phyloP scores from a whole-genome alignment of 2,329 filamentous ascomycete species.

The Fusarium xylarioides region DNA sequence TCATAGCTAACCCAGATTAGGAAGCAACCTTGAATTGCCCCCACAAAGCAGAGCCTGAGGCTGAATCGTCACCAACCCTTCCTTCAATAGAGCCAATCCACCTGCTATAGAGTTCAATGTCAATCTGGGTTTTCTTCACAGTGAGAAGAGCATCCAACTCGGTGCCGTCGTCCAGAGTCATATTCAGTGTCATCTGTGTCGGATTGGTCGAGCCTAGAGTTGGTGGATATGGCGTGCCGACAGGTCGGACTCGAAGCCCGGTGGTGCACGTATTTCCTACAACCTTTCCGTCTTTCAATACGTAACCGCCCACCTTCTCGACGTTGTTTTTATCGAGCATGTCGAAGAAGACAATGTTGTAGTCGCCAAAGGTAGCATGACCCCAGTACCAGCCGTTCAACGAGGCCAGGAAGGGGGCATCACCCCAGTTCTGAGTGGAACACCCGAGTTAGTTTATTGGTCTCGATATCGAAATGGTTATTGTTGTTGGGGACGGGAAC shows the following conservation, averaged over 20 bases:
- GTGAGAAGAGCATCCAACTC: not conserved
- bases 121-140: not conserved
- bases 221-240: not conserved
- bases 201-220: not conserved
- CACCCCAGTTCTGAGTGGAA: not conserved
- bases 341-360: not conserved
- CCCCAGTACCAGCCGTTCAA: not conserved
- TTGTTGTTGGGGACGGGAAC: no score
- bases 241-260: not conserved
- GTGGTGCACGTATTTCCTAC: not conserved
- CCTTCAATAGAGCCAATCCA: not conserved
- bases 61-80: not conserved
- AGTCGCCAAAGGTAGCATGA: not conserved
- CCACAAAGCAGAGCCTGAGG: not conserved
- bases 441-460: not conserved
- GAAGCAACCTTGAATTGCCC: not conserved
- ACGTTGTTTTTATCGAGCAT: not conserved
- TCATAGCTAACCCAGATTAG: fast-evolving
- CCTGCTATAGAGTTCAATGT: not conserved
- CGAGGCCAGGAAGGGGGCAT: not conserved
- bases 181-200: not conserved
- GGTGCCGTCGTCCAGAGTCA: not conserved
- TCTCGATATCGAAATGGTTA: not conserved
- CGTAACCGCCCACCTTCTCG: not conserved
- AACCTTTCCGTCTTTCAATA: not conserved